Evolutionary conservation across 148 eudicot species (phyloP).

Genomic region (Hydrangea macrophylla): DNA sequence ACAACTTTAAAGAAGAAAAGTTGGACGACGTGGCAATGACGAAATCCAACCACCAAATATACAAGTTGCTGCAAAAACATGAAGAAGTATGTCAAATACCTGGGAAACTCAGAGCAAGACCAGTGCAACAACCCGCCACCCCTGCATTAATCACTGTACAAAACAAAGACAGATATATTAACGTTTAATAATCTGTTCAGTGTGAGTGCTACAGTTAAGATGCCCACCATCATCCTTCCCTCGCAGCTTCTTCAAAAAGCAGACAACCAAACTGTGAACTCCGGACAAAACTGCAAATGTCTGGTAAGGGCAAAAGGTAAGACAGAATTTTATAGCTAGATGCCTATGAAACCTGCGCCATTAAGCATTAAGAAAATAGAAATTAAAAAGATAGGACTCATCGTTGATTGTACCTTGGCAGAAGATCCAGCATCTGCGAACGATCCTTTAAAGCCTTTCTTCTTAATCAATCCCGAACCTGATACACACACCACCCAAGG

Average conservation of each 20-base stretch:
- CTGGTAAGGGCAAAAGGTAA: conserved; percentile 32
- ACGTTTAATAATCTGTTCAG: background rate
- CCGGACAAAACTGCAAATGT: conserved; percentile 91
- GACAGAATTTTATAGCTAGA: background rate
- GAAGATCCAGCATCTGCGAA: conserved; percentile 74
- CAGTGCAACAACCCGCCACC: conserved; percentile 95
- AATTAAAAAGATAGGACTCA: background rate
- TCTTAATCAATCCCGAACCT: conserved; percentile 83
- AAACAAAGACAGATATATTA: conserved; percentile 9
- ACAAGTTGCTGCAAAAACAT: background rate
- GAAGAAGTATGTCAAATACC: conserved; percentile 32
- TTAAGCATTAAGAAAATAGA: background rate
- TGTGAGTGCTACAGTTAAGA: background rate
- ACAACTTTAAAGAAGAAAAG: too few species aligned
- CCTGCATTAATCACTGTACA: conserved; percentile 78
- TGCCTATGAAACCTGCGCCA: background rate
- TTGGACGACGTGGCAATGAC: background rate
- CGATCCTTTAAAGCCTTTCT: conserved; percentile 85
- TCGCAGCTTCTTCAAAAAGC: conserved; percentile 79
- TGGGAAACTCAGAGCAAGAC: conserved; percentile 86
- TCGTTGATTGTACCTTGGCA: conserved; percentile 74
- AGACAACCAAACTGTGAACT: conserved; percentile 77
- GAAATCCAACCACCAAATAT: background rate
- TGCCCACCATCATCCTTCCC: conserved; percentile 84
- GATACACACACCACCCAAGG: conserved; percentile 9